These are phyloP conservation scores for Litsea cubeba DNA, from an alignment of 164 flowering plant genomes.

Conservation along the genomic window DNA sequence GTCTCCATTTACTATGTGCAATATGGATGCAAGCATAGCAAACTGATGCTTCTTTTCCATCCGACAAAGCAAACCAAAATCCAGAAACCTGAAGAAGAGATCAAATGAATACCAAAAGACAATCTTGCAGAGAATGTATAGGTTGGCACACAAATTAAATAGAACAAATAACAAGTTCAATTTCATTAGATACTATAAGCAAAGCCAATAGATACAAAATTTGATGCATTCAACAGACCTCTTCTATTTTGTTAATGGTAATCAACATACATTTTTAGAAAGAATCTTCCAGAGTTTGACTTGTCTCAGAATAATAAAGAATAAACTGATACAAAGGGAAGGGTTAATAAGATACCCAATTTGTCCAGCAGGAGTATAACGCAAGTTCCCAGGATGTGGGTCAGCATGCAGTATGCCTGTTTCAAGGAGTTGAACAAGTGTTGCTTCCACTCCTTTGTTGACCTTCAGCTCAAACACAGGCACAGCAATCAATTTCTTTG, in stretches of 20 bases:
- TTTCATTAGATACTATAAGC: no score
- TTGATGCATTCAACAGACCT: not conserved
- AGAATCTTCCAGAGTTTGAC: not conserved
- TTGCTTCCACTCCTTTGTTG: conserved; percentile 88
- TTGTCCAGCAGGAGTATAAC: conserved; percentile 68
- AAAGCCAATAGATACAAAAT: no score
- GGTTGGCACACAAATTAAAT: not conserved
- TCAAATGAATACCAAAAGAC: not conserved
- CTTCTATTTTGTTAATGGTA: no score
- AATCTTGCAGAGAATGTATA: not conserved
- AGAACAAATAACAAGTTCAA: not conserved
- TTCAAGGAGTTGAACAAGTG: conserved; percentile 91
- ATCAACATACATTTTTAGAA: not conserved
- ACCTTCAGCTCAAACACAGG: conserved; percentile 41
- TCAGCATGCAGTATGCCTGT: conserved; percentile 97
- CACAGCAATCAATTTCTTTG: not conserved
- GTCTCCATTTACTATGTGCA: conserved; percentile 91
- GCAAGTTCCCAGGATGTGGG: conserved; percentile 96
- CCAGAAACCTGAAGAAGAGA: conserved; percentile 61
- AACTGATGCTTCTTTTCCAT: conserved; percentile 88
- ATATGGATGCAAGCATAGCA: conserved; percentile 91
- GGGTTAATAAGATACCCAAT: conserved; percentile 49
- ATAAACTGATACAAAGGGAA: not conserved
- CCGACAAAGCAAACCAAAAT: conserved; percentile 92
- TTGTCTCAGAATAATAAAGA: not conserved